phyloP scores from a whole-genome alignment of 2,329 filamentous ascomycete species.

The Aspergillus pseudotamarii region DNA sequence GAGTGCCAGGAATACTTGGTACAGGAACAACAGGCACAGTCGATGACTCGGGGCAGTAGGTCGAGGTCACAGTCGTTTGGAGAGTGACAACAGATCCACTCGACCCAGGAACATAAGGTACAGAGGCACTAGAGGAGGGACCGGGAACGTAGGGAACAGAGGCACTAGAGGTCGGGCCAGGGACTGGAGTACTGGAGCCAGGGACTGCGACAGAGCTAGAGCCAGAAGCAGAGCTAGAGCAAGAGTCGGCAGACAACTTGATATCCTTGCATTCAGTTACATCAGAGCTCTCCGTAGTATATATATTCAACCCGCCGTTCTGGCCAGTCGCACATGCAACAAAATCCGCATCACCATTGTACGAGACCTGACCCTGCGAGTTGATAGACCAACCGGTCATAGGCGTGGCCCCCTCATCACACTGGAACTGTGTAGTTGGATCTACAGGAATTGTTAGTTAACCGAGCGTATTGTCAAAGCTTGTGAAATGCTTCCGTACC shows the following conservation, averaged over 20 bases:
- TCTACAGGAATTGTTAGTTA: constrained; percentile 39
- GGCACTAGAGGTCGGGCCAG: constrained; percentile 8
- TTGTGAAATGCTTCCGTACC: constrained; percentile 40
- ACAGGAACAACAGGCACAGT: constrained; percentile 10
- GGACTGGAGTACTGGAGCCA: constrained; percentile 15
- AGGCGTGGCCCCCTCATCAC: constrained; percentile 57
- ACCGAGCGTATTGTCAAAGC: background rate
- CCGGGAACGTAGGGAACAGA: constrained; percentile 11
- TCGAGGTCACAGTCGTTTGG: constrained; percentile 24
- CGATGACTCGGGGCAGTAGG: constrained; percentile 21
- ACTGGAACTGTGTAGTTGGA: constrained; percentile 63
- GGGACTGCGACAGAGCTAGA: constrained; percentile 22
- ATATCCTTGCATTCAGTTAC: constrained; percentile 40
- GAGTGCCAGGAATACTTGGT: constrained; percentile 12
- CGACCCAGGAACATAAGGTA: constrained; percentile 3
- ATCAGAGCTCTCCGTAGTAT: constrained; percentile 37
- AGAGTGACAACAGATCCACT: constrained; percentile 11
- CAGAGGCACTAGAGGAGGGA: constrained; percentile 11
- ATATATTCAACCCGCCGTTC: constrained; percentile 45
- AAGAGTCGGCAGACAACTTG: constrained; percentile 39
- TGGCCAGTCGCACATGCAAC: constrained; percentile 61
- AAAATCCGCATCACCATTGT: constrained; percentile 57
- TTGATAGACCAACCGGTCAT: constrained; percentile 60
- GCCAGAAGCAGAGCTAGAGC: constrained; percentile 29
- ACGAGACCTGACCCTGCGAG: constrained; percentile 56